Conservation (phyloP, 805 yeast genomes). For the Metschnikowia drakensbergensis region DNA sequence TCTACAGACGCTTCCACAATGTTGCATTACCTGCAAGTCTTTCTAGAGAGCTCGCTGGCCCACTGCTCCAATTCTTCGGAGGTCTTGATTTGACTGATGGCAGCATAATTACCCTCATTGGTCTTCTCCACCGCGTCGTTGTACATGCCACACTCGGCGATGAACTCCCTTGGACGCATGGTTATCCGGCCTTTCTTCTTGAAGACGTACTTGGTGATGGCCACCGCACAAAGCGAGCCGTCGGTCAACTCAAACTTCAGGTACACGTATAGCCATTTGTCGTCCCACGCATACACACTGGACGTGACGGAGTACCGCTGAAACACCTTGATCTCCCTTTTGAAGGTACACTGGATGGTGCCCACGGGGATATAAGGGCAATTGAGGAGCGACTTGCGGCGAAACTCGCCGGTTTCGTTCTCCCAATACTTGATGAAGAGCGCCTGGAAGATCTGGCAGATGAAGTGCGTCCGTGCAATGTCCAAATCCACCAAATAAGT, state of each 20-base stretch:
- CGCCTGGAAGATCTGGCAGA: conserved; percentile 55
- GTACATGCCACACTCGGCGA: conserved; percentile 54
- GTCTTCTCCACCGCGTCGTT: conserved; percentile 47
- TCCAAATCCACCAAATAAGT: conserved; percentile 83
- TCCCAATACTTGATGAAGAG: conserved; percentile 46
- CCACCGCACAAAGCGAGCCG: conserved; percentile 47
- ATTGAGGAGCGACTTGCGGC: conserved; percentile 22
- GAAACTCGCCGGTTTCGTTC: conserved; percentile 34
- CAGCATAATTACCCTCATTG: conserved; percentile 36
- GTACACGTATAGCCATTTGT: conserved; percentile 76
- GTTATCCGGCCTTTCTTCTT: conserved; percentile 72
- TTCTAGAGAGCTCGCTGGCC: conserved; percentile 19
- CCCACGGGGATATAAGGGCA: conserved; percentile 77
- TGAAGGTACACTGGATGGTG: conserved; percentile 60
- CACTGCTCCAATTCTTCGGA: conserved; percentile 33
- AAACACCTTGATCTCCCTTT: conserved; percentile 70
- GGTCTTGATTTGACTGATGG: conserved; percentile 35
- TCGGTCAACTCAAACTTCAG: conserved; percentile 45
- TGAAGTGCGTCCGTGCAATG: conserved; percentile 63
- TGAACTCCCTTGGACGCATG: conserved; percentile 57
- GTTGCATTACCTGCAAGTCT: neutral
- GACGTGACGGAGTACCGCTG: conserved; percentile 53
- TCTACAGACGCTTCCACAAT: no score
- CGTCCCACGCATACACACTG: conserved; percentile 75
- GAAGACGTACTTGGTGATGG: conserved; percentile 76